phyloP scores from a whole-genome alignment of 2,329 filamentous ascomycete genomes.

The Penicillium olsonii region DNA sequence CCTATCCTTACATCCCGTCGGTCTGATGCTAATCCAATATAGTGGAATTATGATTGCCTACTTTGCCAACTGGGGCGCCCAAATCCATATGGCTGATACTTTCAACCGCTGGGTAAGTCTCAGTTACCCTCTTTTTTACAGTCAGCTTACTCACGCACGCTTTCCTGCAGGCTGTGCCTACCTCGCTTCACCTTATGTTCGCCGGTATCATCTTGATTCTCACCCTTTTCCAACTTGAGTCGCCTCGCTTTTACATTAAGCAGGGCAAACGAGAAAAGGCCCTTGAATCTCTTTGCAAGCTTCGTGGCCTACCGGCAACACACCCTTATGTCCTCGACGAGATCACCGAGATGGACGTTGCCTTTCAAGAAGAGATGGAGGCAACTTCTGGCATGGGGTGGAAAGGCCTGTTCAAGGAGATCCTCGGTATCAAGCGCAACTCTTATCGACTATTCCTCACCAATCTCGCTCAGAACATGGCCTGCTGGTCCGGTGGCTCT shows the following conservation, averaged over 20 bases:
- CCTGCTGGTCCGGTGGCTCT: slow-evolving; percentile 70
- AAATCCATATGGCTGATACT: slow-evolving; percentile 43
- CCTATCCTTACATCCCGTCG: background rate
- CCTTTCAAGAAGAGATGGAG: slow-evolving; percentile 68
- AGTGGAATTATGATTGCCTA: slow-evolving; percentile 71
- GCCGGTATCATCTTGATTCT: slow-evolving; percentile 67
- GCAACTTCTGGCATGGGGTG: slow-evolving; percentile 64
- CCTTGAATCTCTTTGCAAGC: slow-evolving; percentile 4
- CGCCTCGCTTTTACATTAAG: slow-evolving; percentile 68
- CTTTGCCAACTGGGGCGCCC: slow-evolving; percentile 65
- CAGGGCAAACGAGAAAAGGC: slow-evolving; percentile 54
- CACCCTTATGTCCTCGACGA: slow-evolving; percentile 57
- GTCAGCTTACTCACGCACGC: background rate
- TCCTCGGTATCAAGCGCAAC: slow-evolving; percentile 67
- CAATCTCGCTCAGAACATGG: slow-evolving; percentile 65
- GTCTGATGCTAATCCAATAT: background rate
- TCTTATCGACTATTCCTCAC: slow-evolving; percentile 68
- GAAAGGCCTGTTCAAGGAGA: slow-evolving; percentile 64
- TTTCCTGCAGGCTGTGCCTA: slow-evolving; percentile 54
- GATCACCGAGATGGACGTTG: slow-evolving; percentile 62
- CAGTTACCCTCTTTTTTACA: background rate
- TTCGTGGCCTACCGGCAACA: slow-evolving; percentile 5
- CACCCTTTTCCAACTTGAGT: slow-evolving; percentile 66
- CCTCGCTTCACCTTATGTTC: slow-evolving; percentile 69
- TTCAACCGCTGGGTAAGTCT: slow-evolving; percentile 11